These are phyloP conservation scores for Cercospora sp. DNA, from an alignment of 2,329 filamentous ascomycete genomes.

Conservation along the genomic window DNA sequence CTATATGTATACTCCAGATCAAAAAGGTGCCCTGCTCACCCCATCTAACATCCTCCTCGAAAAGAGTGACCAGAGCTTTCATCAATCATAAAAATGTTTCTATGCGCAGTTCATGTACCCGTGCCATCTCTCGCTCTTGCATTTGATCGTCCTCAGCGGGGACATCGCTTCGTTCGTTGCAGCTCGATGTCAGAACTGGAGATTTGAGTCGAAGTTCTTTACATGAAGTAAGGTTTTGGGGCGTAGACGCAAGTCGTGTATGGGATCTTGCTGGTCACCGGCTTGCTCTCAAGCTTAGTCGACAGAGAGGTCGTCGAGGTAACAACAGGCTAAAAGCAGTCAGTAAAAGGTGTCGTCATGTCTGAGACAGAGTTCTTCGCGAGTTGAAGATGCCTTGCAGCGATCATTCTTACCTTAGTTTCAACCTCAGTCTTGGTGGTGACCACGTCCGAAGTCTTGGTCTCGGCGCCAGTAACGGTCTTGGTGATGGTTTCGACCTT, in stretches of 20 bases:
- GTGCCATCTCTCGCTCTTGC: too few relatives aligned
- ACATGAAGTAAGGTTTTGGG: conserved; percentile 17
- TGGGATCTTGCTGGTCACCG: conserved; percentile 6
- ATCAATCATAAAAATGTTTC: neutral
- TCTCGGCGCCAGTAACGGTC: conserved; percentile 3
- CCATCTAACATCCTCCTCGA: neutral
- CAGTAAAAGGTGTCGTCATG: too few relatives aligned
- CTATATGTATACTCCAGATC: neutral
- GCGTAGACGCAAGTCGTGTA: conserved; percentile 15
- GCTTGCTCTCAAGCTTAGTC: neutral
- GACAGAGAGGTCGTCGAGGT: conserved; percentile 11
- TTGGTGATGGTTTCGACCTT: conserved; percentile 6
- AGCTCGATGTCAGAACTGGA: neutral
- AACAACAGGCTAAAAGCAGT: neutral
- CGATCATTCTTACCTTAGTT: neutral
- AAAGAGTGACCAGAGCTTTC: neutral
- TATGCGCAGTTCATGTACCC: neutral
- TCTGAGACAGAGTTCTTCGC: too few relatives aligned
- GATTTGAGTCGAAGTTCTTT: neutral
- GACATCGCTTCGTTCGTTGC: neutral
- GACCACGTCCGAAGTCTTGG: conserved; percentile 2
- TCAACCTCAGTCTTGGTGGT: conserved; percentile 6
- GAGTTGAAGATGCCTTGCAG: too few relatives aligned
- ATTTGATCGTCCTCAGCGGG: neutral
- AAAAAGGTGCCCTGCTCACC: neutral